Base-by-base conservation (phyloP, 768 basidiomycete genomes). In the Tulasnella sp. region DNA sequence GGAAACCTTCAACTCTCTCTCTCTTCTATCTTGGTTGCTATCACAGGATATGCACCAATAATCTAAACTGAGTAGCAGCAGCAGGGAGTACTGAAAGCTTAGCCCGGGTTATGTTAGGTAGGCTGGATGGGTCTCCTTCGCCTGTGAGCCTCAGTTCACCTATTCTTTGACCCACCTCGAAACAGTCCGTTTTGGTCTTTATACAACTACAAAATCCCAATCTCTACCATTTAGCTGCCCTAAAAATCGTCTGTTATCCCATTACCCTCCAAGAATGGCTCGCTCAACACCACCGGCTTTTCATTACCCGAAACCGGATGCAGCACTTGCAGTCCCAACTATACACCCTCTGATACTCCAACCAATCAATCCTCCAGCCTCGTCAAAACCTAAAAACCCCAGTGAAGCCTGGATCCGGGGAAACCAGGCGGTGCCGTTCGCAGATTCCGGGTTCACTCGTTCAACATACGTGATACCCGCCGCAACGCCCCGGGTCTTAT, bases 401-500 rank as follows among this genome's bases (percentile, higher is more conserved):
- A 14, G 34, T 19, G 38, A 76, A 39, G 36, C 69, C 4, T 31
- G 38, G 69, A n/a, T 45, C 69, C 22, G 29, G 69, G 42, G 22
- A 8, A 39, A 29, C 69, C 38, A 17, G 29, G 36, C 1, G 36
- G 69, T 36, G n/a, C 38, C 69, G 22, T 71, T 45, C 22, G 38
- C 38, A 12, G 69, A 39, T 25, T 29, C 54, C 19, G 36, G n/a
- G 11, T 42, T 36, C 58, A 58, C 39, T 19, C 78, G 79, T 0
- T 76, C 80, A 7, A 78, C 80, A 17, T 80, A 82, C 72, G 72
- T 81, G 42, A 73, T 77, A 54, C 79, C 80, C 2, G 77, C 80
- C 36, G 81, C 81, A 2, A 80, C 69, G 39, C 81, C 81, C 1
- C 80, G 79, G 17, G 68, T 52, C n/a, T 76, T 36, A 29, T 67